phyloP scores from a whole-genome alignment of 106 monocot species.

The Acanthochlamys bracteata region DNA sequence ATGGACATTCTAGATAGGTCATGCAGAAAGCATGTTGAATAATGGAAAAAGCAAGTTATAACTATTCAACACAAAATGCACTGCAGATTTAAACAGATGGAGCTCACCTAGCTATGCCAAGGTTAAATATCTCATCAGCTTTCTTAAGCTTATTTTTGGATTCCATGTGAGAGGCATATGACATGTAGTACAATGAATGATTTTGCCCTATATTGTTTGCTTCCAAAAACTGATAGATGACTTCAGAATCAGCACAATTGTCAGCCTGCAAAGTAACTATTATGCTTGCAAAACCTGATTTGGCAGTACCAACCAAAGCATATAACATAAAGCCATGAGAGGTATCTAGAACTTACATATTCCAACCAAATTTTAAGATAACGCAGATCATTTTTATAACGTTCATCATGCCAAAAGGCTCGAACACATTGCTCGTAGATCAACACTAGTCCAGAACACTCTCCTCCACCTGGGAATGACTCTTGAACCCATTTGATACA shows the following conservation, averaged over 20 bases:
- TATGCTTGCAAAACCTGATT: conserved; percentile 4
- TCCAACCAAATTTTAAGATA: conserved; percentile 96
- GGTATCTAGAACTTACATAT: conserved; percentile 44
- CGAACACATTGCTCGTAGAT: conserved; percentile 96
- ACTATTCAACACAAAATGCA: too few species aligned
- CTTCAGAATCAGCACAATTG: conserved; percentile 87
- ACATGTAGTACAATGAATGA: conserved; percentile 47
- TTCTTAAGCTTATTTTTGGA: conserved; percentile 60
- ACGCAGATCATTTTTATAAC: conserved; percentile 82
- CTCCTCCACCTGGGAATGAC: conserved; percentile 79
- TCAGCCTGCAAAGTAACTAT: conserved; percentile 34
- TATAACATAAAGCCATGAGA: too few species aligned
- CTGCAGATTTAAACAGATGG: too few species aligned
- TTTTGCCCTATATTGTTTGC: conserved; percentile 76
- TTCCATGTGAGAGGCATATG: conserved; percentile 75
- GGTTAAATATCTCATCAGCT: conserved; percentile 83
- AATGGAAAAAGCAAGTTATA: too few species aligned
- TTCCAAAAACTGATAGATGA: conserved; percentile 72
- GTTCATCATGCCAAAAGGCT: conserved; percentile 78
- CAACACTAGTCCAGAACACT: conserved; percentile 69
- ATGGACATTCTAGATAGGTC: too few species aligned
- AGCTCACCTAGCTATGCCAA: conserved; percentile 82
- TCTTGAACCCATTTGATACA: conserved; percentile 99
- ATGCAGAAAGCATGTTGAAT: too few species aligned
- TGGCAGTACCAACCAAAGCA: too few species aligned